Conservation (phyloP, 1,284 basidiomycete species). For the Hemileia vastatrix region DNA sequence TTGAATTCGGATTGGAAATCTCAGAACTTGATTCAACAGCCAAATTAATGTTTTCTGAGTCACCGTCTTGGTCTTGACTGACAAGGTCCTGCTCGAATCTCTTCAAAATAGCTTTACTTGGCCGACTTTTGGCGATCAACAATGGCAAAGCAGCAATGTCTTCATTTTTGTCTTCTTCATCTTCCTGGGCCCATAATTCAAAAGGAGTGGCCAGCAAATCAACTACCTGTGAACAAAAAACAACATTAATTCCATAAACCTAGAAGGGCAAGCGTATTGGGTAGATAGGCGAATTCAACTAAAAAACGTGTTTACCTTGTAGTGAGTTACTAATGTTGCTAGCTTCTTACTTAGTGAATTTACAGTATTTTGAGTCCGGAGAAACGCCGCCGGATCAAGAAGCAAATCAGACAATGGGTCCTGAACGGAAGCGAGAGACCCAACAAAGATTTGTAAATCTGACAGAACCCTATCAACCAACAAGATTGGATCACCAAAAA, state of each 20-base stretch:
- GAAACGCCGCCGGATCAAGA: slow-evolving; percentile 14
- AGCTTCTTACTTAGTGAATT: slow-evolving; percentile 19
- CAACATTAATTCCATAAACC: background rate
- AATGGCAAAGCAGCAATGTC: slow-evolving; percentile 15
- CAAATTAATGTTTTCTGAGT: background rate
- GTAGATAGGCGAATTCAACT: background rate
- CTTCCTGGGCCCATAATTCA: slow-evolving; percentile 14
- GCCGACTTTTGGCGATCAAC: slow-evolving; percentile 23
- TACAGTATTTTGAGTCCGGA: slow-evolving; percentile 18
- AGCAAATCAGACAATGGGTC: slow-evolving; percentile 12
- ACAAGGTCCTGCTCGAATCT: slow-evolving; percentile 13
- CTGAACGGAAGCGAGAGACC: slow-evolving; percentile 18
- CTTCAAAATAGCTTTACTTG: slow-evolving; percentile 7
- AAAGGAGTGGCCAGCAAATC: slow-evolving; percentile 5
- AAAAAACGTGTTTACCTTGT: slow-evolving; percentile 5
- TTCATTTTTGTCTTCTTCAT: slow-evolving; percentile 13
- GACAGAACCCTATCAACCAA: slow-evolving; percentile 12
- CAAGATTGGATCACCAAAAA: background rate
- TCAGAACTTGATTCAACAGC: background rate
- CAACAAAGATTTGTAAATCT: slow-evolving; percentile 20
- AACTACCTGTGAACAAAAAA: background rate
- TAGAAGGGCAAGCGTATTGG: background rate
- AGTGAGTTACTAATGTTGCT: background rate
- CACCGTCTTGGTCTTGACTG: background rate
- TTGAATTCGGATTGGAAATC: background rate